phyloP scores from a whole-genome alignment of 768 basidiomycete genomes.

The Termitomyces sp. region DNA sequence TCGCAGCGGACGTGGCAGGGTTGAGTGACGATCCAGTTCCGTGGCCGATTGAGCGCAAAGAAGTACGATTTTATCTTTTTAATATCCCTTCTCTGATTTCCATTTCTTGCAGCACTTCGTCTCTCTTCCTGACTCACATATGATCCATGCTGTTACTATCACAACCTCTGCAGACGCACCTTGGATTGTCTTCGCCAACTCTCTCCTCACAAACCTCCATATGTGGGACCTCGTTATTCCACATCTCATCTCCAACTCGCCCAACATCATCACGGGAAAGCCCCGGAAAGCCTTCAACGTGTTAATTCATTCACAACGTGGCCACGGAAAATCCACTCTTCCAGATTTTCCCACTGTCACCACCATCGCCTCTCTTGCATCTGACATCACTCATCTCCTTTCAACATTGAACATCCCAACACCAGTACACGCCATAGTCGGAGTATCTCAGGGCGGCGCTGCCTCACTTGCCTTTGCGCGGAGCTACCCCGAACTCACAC shows the following conservation, averaged over 20 bases:
- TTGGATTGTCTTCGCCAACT: slow-evolving; percentile 49
- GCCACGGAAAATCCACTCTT: slow-evolving; percentile 39
- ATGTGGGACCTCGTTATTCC: slow-evolving; percentile 47
- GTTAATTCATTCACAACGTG: slow-evolving; percentile 46
- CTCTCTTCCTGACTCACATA: slow-evolving; percentile 26
- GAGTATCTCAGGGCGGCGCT: slow-evolving; percentile 52
- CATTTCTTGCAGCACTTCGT: slow-evolving; percentile 32
- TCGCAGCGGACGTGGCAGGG: slow-evolving; percentile 57
- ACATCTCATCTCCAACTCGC: slow-evolving; percentile 26
- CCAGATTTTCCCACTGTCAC: slow-evolving; percentile 23
- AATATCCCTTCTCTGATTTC: background rate
- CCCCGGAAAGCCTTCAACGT: slow-evolving; percentile 34
- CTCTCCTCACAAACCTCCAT: slow-evolving; percentile 39
- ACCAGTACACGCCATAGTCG: slow-evolving; percentile 41
- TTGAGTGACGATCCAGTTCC: slow-evolving; percentile 39
- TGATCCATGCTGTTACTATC: slow-evolving; percentile 38
- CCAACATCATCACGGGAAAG: slow-evolving; percentile 13
- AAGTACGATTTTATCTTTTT: slow-evolving; percentile 23
- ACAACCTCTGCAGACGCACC: slow-evolving; percentile 32
- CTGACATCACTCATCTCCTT: slow-evolving; percentile 38
- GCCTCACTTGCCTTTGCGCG: slow-evolving; percentile 42
- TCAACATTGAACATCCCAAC: slow-evolving; percentile 26
- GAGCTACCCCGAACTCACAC: slow-evolving; percentile 28
- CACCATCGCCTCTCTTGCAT: slow-evolving; percentile 41
- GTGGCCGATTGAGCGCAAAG: slow-evolving; percentile 43